These are phyloP conservation scores for Diaporthe longicolla DNA, from an alignment of 2,329 filamentous ascomycete species.

Conservation along the genomic window DNA sequence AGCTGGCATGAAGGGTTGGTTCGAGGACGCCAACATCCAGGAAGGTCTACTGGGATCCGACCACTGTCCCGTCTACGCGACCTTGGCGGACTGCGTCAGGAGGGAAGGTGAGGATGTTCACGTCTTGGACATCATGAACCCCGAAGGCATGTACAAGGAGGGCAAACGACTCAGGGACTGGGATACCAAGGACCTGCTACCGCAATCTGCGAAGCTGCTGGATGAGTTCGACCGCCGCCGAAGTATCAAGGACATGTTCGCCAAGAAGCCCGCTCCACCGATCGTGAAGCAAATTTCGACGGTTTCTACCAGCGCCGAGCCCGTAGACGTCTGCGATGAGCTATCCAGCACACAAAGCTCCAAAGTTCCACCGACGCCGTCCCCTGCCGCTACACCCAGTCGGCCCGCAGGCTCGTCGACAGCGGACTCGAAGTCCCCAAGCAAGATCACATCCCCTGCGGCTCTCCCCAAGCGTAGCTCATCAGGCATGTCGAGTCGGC, in stretches of 20 bases:
- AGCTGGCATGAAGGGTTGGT: slow-evolving; percentile 83
- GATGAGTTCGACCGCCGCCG: slow-evolving; percentile 88
- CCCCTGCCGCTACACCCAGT: slow-evolving; percentile 22
- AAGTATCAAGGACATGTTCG: slow-evolving; percentile 95
- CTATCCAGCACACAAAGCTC: background rate
- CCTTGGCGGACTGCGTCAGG: slow-evolving; percentile 74
- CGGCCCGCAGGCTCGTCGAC: slow-evolving; percentile 8
- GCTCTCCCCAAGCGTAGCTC: slow-evolving; percentile 32
- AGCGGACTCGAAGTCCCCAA: background rate
- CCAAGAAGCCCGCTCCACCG: slow-evolving; percentile 60
- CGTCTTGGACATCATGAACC: slow-evolving; percentile 83
- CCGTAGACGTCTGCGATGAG: background rate
- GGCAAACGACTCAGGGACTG: slow-evolving; percentile 78
- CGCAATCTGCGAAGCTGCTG: slow-evolving; percentile 85
- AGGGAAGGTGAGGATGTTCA: slow-evolving; percentile 64
- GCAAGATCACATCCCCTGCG: background rate
- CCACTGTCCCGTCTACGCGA: slow-evolving; percentile 92
- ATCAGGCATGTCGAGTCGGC: slow-evolving; percentile 11
- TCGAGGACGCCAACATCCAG: slow-evolving; percentile 86
- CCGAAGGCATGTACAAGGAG: slow-evolving; percentile 76
- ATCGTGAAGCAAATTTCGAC: slow-evolving; percentile 29
- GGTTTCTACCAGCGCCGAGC: background rate
- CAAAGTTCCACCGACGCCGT: background rate
- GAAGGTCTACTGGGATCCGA: slow-evolving; percentile 95
- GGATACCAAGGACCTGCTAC: slow-evolving; percentile 75